phyloP scores from a whole-genome alignment of 2,329 filamentous ascomycete species.

The Elsinoe arachidis region DNA sequence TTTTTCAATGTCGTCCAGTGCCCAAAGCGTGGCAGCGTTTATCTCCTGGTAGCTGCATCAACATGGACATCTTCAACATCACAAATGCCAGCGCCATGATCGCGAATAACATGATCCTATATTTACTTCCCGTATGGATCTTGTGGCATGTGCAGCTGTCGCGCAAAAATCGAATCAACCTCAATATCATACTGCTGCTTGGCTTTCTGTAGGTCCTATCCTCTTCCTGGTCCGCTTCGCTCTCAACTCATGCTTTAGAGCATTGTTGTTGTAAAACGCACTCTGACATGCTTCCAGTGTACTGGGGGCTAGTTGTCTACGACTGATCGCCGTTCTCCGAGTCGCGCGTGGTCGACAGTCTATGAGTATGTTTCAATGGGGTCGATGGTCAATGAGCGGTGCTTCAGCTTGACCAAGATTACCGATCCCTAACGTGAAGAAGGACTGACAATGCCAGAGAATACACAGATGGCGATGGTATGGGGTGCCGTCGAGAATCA shows the following conservation, averaged over 20 bases:
- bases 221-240: not conserved
- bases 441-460: not conserved
- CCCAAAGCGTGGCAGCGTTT: slow-evolving; percentile 25
- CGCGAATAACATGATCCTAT: slow-evolving; percentile 30
- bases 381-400: slow-evolving; percentile 24
- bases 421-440: no score
- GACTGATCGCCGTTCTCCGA: not conserved
- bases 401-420: not conserved
- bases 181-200: slow-evolving; percentile 27
- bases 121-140: slow-evolving; percentile 31
- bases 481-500: slow-evolving; percentile 30
- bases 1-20: slow-evolving; percentile 31
- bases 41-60: slow-evolving; percentile 26
- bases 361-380: slow-evolving; percentile 19
- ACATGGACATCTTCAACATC: slow-evolving; percentile 28
- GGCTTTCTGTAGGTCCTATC: slow-evolving; percentile 24
- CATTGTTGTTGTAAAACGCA: not conserved
- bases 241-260: not conserved
- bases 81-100: slow-evolving; percentile 29
- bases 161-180: slow-evolving; percentile 26
- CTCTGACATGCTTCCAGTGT: not conserved
- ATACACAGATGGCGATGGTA: slow-evolving; percentile 19
- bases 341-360: not conserved
- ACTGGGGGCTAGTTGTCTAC: not conserved
- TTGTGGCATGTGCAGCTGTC: slow-evolving; percentile 29